phyloP scores from a whole-genome alignment of 108 stramenopile genomes.

The Fragilaria crotonensis region DNA sequence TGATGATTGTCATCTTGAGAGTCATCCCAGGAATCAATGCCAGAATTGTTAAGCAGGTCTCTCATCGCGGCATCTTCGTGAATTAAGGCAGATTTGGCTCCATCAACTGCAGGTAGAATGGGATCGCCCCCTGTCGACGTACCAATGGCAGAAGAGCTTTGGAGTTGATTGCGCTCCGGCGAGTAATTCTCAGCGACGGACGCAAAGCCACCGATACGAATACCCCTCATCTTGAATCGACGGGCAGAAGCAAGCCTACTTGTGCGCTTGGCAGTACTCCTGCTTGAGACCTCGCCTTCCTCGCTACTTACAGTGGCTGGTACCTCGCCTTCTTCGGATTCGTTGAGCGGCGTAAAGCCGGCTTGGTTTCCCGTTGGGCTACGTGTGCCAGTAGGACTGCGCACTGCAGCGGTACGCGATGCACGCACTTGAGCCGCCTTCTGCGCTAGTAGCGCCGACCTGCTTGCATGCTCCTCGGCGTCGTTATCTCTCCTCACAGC shows the following conservation, averaged over 20 bases:
- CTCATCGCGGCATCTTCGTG: no score
- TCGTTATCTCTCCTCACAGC: constrained; percentile 27
- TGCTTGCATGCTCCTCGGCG: constrained; percentile 19
- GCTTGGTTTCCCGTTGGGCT: constrained; percentile 8
- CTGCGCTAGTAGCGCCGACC: constrained; percentile 7
- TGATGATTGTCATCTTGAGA: background rate
- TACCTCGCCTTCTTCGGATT: background rate
- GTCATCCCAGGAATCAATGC: background rate
- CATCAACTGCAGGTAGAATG: background rate
- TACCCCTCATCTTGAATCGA: background rate
- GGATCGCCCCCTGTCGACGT: background rate
- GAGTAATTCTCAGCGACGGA: background rate
- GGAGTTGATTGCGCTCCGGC: background rate
- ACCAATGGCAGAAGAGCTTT: background rate
- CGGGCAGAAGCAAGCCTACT: background rate
- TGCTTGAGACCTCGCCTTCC: background rate
- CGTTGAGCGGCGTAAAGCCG: background rate
- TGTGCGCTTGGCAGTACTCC: background rate
- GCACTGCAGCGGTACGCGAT: background rate
- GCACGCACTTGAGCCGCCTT: background rate
- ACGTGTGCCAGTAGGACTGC: background rate
- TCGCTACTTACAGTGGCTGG: background rate
- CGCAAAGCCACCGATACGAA: background rate
- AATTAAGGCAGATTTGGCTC: no score
- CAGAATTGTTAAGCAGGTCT: background rate